phyloP scores from a whole-genome alignment of 2,329 filamentous ascomycete species.

The Aspergillus niger region DNA sequence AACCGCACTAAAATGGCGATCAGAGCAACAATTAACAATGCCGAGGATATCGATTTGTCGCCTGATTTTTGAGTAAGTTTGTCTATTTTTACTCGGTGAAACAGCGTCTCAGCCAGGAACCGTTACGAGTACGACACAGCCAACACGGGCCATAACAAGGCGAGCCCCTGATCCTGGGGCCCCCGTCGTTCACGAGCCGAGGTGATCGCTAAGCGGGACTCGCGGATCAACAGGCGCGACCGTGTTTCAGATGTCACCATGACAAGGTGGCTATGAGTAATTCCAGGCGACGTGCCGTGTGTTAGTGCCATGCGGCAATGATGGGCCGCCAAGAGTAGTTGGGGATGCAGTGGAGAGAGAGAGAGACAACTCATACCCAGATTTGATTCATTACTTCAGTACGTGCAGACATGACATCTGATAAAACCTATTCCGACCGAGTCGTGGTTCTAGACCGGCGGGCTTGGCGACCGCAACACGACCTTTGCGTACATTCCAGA shows the following conservation, averaged over 20 bases:
- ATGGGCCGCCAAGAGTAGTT: neutral
- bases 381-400: too few species aligned
- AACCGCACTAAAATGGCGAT: neutral
- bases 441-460: too few species aligned
- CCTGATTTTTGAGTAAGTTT: neutral
- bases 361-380: too few species aligned
- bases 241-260: conserved; percentile 5
- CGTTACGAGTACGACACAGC: neutral
- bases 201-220: neutral
- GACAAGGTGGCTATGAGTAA: conserved; percentile 1
- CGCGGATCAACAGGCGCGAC: neutral
- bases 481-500: neutral
- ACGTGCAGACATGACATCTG: neutral
- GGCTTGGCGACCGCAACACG: too few species aligned
- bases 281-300: neutral
- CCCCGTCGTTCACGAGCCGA: neutral
- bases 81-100: neutral
- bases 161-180: neutral
- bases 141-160: neutral
- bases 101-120: neutral
- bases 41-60: neutral
- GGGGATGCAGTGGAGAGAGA: neutral
- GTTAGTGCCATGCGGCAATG: neutral
- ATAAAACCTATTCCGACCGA: neutral
- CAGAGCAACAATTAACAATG: neutral